Evolutionary conservation across 768 basidiomycete species (phyloP), one percentile per base, ranked within the genome.

Genomic region (Amylocystis lapponica): DNA sequence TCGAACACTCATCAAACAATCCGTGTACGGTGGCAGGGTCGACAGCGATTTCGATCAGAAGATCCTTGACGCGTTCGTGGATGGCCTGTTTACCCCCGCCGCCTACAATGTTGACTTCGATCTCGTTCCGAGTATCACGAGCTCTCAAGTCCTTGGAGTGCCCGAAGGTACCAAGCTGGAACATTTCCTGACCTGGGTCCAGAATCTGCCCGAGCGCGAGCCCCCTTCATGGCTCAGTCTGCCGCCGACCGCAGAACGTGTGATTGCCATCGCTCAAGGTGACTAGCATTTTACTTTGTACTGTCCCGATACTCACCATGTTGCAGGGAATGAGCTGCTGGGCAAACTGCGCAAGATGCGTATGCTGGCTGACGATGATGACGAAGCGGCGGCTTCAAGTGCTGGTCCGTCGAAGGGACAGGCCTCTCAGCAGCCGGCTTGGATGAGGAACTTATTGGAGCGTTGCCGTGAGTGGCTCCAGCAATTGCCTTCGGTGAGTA

Each of bases 41-140:
- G 94, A 97, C 68, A 93, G 90, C 49, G 90, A 94, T 63, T 93
- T 91, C 58, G 96, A 99, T 59, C 95, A 97, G 58, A 72, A 76
- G 51, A 85, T 96, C 39, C 74, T 99, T 36, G 89, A 97, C 59
- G 80, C 91, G 13, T 98, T 98, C 58, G 92, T 97, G 26, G 89
- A 95, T 56, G 74, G 72, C 26, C 71, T 98, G 45, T 97, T 99
- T 69, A 91, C 84, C 0, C 75, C 90, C 1, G 62, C 72, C 12
- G 88, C 95, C 0, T 99, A 95, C 64, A 94, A 98, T 47, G 81
- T 91, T 36, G 89, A 93, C 67, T 99, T 97, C 61, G 78, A 81
- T 51, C 76, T 97, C 20, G 91, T 93, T 1, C 84, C 83, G 11
- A 77, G 73, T 46, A 66, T 73, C 22, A 68, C 71, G 20, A 78